A percentile compares a stretch with the other conserved stretches of the same genome.
phyloP scores from a whole-genome alignment of 257 asterid species.

The Forsythia suspensa region DNA sequence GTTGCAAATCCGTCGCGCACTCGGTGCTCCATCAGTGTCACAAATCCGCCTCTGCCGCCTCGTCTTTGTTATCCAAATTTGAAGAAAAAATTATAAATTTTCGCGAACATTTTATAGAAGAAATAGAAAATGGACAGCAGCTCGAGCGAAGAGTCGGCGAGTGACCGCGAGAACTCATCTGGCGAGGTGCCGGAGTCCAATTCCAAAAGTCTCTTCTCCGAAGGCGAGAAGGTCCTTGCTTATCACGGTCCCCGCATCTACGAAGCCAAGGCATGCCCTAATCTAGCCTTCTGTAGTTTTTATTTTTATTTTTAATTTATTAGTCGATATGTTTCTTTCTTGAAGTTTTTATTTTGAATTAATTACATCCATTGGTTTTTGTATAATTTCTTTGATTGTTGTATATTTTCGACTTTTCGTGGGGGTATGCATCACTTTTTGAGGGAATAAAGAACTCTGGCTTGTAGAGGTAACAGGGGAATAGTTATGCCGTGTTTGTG shows the following conservation, averaged over 20 bases:
- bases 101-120: background rate
- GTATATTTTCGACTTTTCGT: background rate
- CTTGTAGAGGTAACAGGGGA: background rate
- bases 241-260: constrained; percentile 47
- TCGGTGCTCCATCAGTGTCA: background rate
- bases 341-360: background rate
- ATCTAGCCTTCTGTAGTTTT: background rate
- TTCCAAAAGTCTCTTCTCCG: background rate
- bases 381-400: background rate
- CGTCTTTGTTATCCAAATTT: background rate
- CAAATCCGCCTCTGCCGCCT: background rate
- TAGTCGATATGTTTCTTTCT: background rate
- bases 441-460: background rate
- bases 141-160: background rate
- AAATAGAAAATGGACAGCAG: background rate
- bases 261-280: constrained; percentile 63
- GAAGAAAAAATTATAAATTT: background rate
- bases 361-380: background rate
- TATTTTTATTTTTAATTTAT: background rate
- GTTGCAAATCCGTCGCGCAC: background rate
- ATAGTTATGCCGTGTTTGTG: background rate
- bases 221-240: constrained; percentile 73
- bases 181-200: background rate
- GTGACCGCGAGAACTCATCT: background rate
- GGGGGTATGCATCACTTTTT: background rate